phyloP scores from a whole-genome alignment of 2,329 filamentous ascomycete genomes.

The Mycocentrospora acerina region DNA sequence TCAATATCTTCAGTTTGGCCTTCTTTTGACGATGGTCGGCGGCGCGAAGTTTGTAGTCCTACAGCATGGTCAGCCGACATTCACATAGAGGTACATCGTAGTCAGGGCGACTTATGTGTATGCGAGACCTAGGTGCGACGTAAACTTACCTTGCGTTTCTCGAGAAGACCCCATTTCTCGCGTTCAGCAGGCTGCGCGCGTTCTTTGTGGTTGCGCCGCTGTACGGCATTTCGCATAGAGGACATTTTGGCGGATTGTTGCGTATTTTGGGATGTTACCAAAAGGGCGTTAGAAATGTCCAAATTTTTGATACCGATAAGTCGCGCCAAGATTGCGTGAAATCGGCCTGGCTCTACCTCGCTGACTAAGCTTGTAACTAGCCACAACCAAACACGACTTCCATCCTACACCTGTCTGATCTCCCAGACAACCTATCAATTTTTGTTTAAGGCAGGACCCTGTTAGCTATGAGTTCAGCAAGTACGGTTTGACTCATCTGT shows the following conservation, averaged over 20 bases:
- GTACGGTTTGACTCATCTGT: too few species aligned
- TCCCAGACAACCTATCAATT: too few species aligned
- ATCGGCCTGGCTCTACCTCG: too few species aligned
- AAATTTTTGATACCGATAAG: constrained; percentile 4
- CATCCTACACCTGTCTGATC: too few species aligned
- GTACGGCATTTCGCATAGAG: constrained; percentile 45
- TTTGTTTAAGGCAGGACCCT: too few species aligned
- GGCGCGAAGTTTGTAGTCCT: constrained; percentile 67
- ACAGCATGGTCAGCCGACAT: constrained; percentile 1
- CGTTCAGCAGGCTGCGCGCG: constrained; percentile 84
- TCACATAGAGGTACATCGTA: not conserved
- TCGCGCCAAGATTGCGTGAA: not conserved
- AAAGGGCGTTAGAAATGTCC: not conserved
- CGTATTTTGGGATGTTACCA: not conserved
- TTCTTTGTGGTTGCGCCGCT: constrained; percentile 85
- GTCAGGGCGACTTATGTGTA: not conserved
- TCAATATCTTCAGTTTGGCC: constrained; percentile 58
- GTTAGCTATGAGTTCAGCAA: too few species aligned
- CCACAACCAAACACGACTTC: too few species aligned
- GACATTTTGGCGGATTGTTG: constrained; percentile 25
- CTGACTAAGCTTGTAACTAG: too few species aligned
- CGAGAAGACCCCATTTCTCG: constrained; percentile 83
- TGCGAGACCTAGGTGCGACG: not conserved
- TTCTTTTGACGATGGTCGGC: constrained; percentile 65
- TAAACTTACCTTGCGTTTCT: constrained; percentile 74